These are phyloP conservation scores for Neurospora crassa DNA, from an alignment of 2,329 filamentous ascomycete species.

Conservation along the genomic window DNA sequence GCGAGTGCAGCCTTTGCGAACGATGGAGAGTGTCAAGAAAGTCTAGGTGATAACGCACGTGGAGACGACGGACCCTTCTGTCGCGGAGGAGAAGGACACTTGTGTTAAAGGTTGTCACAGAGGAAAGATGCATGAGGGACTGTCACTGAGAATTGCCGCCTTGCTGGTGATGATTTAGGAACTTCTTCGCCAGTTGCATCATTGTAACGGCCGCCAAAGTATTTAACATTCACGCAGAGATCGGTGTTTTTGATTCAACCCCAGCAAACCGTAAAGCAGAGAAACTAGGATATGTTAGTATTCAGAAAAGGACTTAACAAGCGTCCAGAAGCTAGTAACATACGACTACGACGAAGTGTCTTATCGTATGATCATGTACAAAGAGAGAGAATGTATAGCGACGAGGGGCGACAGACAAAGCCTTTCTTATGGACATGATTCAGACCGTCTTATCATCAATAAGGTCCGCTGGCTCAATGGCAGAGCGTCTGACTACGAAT, in stretches of 20 bases:
- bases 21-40: too few species aligned
- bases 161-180: too few species aligned
- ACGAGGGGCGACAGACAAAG: too few species aligned
- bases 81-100: too few species aligned
- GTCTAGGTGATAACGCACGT: too few species aligned
- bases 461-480: not conserved
- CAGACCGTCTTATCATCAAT: rapidly evolving
- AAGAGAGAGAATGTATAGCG: not conserved
- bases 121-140: too few species aligned
- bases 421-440: not conserved
- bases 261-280: not conserved
- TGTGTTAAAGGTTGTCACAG: too few species aligned
- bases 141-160: too few species aligned
- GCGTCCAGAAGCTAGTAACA: not conserved
- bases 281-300: not conserved
- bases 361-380: not conserved
- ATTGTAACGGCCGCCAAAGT: too few species aligned
- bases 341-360: not conserved
- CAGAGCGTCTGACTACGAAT: not conserved
- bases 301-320: not conserved
- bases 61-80: too few species aligned
- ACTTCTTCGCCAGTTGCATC: too few species aligned
- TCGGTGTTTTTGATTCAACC: not conserved
- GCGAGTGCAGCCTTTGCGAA: too few species aligned
- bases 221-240: not conserved